Evolutionary conservation across 129 eudicot species (phyloP).

Genomic region (Chrysanthemum makinoi): DNA sequence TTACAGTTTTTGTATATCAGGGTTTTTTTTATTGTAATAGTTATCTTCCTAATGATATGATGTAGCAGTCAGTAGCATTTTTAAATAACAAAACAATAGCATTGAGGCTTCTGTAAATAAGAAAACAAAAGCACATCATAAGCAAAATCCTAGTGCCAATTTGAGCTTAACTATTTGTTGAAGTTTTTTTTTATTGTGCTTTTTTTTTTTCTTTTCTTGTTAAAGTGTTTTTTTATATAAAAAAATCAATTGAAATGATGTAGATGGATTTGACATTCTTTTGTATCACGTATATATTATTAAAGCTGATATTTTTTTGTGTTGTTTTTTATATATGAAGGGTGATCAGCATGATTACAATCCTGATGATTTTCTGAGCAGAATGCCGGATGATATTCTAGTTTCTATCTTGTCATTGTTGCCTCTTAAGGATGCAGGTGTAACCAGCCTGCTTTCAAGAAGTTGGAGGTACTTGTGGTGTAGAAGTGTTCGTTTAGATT

Average conservation of each 20-base stretch:
- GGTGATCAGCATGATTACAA: not conserved
- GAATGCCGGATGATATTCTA: conserved; percentile 43
- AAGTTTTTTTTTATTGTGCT: not conserved
- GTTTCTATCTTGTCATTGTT: conserved; percentile 33
- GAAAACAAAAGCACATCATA: too few species aligned
- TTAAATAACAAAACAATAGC: too few species aligned
- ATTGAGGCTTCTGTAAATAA: too few species aligned
- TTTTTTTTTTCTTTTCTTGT: too few species aligned
- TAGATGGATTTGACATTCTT: too few species aligned
- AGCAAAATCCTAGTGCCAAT: too few species aligned
- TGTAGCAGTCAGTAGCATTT: too few species aligned
- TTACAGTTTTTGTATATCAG: not conserved
- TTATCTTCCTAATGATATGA: not conserved
- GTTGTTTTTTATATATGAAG: not conserved
- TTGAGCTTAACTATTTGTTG: too few species aligned
- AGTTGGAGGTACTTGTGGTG: conserved; percentile 47
- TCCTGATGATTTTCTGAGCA: conserved; percentile 1
- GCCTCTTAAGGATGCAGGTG: conserved; percentile 40
- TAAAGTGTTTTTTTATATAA: too few species aligned
- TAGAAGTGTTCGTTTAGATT: conserved; percentile 23
- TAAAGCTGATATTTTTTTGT: not conserved
- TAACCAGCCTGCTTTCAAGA: conserved; percentile 36
- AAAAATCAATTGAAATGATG: too few species aligned
- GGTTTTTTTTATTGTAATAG: not conserved
- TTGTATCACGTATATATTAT: too few species aligned